Evolutionary conservation across 495 filamentous ascomycete species (phyloP).

Genomic region (Penicillium lividum): DNA sequence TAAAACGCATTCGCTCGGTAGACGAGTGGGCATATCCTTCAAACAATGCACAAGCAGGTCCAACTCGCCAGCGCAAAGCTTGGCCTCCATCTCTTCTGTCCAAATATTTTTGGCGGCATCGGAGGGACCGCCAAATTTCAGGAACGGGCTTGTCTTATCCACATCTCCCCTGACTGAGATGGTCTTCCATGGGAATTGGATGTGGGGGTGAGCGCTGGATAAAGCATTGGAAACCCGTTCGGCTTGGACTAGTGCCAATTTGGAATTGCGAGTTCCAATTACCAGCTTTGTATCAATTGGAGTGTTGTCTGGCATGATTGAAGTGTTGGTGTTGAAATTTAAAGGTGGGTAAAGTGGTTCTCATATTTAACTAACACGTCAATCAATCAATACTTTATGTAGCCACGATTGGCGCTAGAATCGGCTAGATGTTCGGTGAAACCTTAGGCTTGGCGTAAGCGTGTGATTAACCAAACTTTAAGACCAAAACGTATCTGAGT

Average conservation of each 20-base stretch:
- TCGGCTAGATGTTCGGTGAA: no score
- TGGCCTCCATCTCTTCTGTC: constrained; percentile 15
- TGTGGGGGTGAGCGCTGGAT: constrained; percentile 53
- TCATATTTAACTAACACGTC: no score
- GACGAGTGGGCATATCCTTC: constrained; percentile 14
- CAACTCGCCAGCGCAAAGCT: constrained; percentile 12
- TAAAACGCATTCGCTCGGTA: constrained; percentile 9
- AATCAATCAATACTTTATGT: no score
- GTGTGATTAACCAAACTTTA: no score
- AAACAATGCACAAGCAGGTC: constrained; percentile 14
- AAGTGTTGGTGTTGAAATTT: background rate
- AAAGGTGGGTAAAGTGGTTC: background rate
- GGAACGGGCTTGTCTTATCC: constrained; percentile 75
- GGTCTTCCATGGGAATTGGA: constrained; percentile 12
- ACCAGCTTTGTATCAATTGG: background rate
- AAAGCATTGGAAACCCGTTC: constrained; percentile 60
- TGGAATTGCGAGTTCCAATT: constrained; percentile 73
- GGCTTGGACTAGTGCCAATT: constrained; percentile 71
- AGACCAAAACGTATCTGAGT: no score
- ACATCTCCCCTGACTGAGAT: constrained; percentile 43
- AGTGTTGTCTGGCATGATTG: background rate
- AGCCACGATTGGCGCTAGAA: no score
- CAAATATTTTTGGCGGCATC: constrained; percentile 17
- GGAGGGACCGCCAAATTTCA: constrained; percentile 25
- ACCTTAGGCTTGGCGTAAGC: no score